A percentile compares a stretch with the other conserved stretches of the same genome.
Evolutionary conservation across 371 early-diverging fungal species (phyloP).

Genomic region (Mortierella sp.): DNA sequence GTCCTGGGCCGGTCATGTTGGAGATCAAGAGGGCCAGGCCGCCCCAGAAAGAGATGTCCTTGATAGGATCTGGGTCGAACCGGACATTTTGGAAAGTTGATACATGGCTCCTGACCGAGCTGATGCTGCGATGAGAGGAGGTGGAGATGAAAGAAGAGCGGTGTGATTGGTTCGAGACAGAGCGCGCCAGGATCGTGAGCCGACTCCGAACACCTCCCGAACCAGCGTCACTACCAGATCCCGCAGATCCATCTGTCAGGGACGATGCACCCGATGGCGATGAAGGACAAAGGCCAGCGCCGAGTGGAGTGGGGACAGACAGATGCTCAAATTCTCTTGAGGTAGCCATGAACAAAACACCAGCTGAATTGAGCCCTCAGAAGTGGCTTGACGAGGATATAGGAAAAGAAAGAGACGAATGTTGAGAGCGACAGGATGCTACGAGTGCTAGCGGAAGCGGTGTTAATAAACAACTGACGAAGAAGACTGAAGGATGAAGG

Average conservation of each 20-base stretch:
- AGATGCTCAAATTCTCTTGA: slow-evolving; percentile 28
- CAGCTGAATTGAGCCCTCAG: slow-evolving; percentile 3
- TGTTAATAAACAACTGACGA: no score
- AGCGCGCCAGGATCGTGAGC: slow-evolving; percentile 20
- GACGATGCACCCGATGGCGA: slow-evolving; percentile 12
- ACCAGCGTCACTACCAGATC: slow-evolving; percentile 1
- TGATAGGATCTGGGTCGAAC: slow-evolving; percentile 50
- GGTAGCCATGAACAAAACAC: slow-evolving; percentile 17
- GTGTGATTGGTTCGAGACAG: slow-evolving; percentile 18
- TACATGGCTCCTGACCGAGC: slow-evolving; percentile 35
- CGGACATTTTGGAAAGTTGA: slow-evolving; percentile 48
- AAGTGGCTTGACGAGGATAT: background rate
- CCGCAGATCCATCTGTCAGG: slow-evolving; percentile 2
- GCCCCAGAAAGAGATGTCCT: slow-evolving; percentile 55
- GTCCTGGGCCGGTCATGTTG: slow-evolving; percentile 58
- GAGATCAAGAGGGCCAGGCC: slow-evolving; percentile 54
- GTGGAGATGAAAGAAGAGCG: slow-evolving; percentile 25
- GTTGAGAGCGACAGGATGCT: no score
- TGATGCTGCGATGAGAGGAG: slow-evolving; percentile 30
- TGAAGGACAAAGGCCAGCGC: slow-evolving; percentile 19
- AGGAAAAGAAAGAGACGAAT: background rate
- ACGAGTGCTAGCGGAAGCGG: no score
- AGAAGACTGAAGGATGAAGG: no score
- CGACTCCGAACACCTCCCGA: background rate
- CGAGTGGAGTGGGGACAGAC: slow-evolving; percentile 24